Conservation (phyloP, 2,329 filamentous ascomycete species). For the Mycosphaerella arachidis region DNA sequence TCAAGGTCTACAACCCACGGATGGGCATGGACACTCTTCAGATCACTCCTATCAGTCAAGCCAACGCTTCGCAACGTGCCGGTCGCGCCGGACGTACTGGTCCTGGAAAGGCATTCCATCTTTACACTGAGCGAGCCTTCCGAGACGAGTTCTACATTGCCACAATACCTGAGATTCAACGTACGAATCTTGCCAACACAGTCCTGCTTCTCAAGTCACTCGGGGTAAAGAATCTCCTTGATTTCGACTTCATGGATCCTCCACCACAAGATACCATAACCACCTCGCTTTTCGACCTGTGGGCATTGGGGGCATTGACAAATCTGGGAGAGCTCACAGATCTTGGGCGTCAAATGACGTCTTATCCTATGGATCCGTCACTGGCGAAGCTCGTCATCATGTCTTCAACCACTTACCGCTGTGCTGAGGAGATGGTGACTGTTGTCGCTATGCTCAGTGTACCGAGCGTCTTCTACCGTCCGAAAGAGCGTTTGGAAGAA, state of each 20-base stretch:
- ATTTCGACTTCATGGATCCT: constrained; percentile 99
- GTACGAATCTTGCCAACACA: constrained; percentile 92
- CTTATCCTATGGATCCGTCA: constrained; percentile 96
- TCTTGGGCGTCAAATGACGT: constrained; percentile 88
- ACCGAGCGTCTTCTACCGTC: constrained; percentile 92
- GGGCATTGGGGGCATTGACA: constrained; percentile 89
- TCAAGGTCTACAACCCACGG: constrained; percentile 97
- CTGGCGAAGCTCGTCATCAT: constrained; percentile 93
- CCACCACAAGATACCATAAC: constrained; percentile 97
- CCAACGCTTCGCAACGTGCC: constrained; percentile 88
- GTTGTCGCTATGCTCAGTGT: constrained; percentile 98
- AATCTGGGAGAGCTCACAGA: constrained; percentile 88
- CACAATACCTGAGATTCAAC: constrained; percentile 95
- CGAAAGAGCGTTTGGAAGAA: constrained; percentile 94
- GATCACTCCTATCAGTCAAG: constrained; percentile 95
- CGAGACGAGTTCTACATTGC: constrained; percentile 95
- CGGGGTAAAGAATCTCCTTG: constrained; percentile 86
- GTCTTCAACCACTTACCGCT: constrained; percentile 68
- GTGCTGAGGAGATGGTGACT: constrained; percentile 95
- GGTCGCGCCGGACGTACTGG: constrained; percentile 92
- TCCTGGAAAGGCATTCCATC: constrained; percentile 87
- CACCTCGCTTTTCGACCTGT: constrained; percentile 94
- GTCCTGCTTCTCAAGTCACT: constrained; percentile 91
- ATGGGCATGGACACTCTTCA: constrained; percentile 99
- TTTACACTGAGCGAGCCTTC: constrained; percentile 92